Percentiles rank a stretch among this genome's conserved stretches.
Evolutionary conservation across 768 basidiomycete species (phyloP).

Genomic region (Tulasnella calospora): DNA sequence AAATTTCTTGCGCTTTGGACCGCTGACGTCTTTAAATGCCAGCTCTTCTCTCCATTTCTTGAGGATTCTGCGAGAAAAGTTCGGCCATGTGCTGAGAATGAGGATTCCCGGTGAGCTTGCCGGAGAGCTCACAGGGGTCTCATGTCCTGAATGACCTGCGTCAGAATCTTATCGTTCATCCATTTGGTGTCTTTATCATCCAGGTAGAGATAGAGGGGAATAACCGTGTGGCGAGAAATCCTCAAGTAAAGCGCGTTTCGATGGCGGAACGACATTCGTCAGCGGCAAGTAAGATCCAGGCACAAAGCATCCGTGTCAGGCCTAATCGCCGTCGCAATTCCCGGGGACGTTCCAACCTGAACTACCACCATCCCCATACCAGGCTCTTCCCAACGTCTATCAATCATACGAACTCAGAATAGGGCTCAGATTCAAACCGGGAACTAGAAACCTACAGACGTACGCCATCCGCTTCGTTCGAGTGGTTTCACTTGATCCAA

Average conservation of each 20-base stretch:
- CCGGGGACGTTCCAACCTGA: neutral
- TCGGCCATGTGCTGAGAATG: neutral
- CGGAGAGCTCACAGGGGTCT: slow-evolving; percentile 51
- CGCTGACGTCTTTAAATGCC: slow-evolving; percentile 41
- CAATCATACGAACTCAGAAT: neutral
- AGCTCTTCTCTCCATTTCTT: slow-evolving; percentile 49
- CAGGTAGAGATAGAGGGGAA: slow-evolving; percentile 85
- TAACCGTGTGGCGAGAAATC: slow-evolving; percentile 61
- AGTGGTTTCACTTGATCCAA: slow-evolving; percentile 1
- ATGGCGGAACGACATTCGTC: slow-evolving; percentile 57
- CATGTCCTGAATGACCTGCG: slow-evolving; percentile 74
- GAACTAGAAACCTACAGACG: neutral
- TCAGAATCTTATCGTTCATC: slow-evolving; percentile 82
- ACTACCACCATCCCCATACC: slow-evolving; percentile 1
- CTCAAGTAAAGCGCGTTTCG: slow-evolving; percentile 81
- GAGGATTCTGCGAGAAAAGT: neutral
- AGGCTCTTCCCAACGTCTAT: neutral
- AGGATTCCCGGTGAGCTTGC: neutral
- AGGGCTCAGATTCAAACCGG: neutral
- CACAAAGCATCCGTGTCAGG: neutral
- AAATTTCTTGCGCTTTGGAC: slow-evolving; percentile 51
- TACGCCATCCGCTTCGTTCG: neutral
- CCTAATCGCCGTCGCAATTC: slow-evolving; percentile 3
- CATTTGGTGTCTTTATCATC: slow-evolving; percentile 83
- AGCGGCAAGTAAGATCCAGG: neutral